Conservation (phyloP, 257 asterid genomes). For the Solanum virginianum region DNA sequence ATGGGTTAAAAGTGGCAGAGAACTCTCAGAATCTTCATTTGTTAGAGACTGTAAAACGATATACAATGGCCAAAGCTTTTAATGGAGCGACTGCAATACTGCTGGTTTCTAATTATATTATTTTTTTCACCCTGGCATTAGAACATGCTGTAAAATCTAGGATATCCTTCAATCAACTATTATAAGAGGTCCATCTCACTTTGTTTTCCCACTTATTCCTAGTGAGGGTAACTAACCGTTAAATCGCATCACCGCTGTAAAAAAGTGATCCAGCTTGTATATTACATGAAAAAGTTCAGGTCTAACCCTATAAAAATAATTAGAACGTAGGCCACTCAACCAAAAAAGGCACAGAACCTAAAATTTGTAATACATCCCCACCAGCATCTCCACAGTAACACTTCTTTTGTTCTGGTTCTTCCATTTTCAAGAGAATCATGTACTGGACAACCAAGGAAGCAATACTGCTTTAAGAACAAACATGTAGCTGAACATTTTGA, state of each 20-base stretch:
- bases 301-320: neutral
- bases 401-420: neutral
- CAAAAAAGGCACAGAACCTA: neutral
- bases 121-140: neutral
- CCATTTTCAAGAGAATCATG: neutral
- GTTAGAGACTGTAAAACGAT: neutral
- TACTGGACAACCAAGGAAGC: neutral
- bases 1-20: neutral
- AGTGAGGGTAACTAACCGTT: neutral
- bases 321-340: neutral
- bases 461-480: neutral
- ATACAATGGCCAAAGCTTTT: neutral
- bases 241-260: neutral
- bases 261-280: neutral
- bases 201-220: neutral
- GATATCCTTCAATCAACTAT: neutral
- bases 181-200: neutral
- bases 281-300: neutral
- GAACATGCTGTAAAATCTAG: neutral
- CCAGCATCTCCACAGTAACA: neutral
- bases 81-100: neutral
- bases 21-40: neutral
- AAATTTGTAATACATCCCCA: neutral
- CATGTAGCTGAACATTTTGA: neutral
- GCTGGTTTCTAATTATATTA: neutral